Evolutionary conservation across 164 flowering plant species (phyloP).

Genomic region (Chloranthus sessilifolius): DNA sequence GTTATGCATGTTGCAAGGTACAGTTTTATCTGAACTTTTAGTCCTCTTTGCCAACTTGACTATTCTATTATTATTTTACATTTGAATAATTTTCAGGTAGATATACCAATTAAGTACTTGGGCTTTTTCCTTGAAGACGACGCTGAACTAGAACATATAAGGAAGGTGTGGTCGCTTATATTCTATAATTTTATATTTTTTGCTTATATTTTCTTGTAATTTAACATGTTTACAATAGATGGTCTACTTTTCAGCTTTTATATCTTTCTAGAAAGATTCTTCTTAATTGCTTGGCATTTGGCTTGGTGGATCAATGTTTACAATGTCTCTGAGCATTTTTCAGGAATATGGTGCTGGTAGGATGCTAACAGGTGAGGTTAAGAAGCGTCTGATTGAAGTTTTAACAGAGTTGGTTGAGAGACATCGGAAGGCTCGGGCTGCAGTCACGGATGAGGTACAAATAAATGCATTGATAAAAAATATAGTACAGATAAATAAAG

Average conservation of each 20-base stretch:
- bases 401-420: slow-evolving; percentile 79
- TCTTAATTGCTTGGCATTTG: not conserved
- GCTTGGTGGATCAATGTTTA: not conserved
- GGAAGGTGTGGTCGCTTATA: slow-evolving; percentile 37
- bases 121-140: slow-evolving; percentile 93
- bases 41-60: too few relatives aligned
- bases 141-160: slow-evolving; percentile 76
- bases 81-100: slow-evolving; percentile 48
- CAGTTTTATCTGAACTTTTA: too few relatives aligned
- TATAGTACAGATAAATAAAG: too few relatives aligned
- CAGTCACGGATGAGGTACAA: slow-evolving; percentile 91
- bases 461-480: too few relatives aligned
- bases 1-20: too few relatives aligned
- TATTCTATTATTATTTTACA: too few relatives aligned
- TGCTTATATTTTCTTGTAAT: not conserved
- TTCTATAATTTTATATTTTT: not conserved
- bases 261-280: too few relatives aligned
- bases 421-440: slow-evolving; percentile 78
- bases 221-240: not conserved
- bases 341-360: slow-evolving; percentile 89
- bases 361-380: slow-evolving; percentile 92
- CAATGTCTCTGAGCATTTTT: not conserved
- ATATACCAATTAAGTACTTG: slow-evolving; percentile 83
- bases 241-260: not conserved
- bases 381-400: slow-evolving; percentile 55